Conservation (phyloP, 306 rosid species). For the Pyrus communis region DNA sequence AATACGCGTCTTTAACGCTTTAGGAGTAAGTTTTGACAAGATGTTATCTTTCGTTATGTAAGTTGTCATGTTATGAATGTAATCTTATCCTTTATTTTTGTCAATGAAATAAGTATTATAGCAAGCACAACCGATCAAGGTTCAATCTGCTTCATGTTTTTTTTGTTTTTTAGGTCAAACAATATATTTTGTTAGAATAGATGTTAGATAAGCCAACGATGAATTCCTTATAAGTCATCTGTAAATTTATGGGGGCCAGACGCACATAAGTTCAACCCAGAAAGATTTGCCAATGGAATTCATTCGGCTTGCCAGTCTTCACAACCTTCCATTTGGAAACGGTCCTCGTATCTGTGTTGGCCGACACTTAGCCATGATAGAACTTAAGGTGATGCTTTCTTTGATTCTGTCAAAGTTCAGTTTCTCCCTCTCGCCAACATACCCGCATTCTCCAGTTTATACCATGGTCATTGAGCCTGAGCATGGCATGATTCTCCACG, state of each 20-base stretch:
- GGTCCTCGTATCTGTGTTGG: conserved; percentile 52
- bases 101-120: no score
- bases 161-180: no score
- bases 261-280: conserved; percentile 50
- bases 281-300: conserved; percentile 49
- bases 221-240: no score
- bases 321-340: conserved; percentile 51
- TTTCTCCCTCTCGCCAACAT: conserved; percentile 21
- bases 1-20: no score
- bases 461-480: conserved; percentile 18
- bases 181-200: no score
- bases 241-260: conserved; percentile 51
- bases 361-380: conserved; percentile 43
- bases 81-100: no score
- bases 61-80: no score
- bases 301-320: conserved; percentile 41
- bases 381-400: conserved; percentile 45
- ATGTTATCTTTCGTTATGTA: no score
- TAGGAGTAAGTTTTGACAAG: no score
- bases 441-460: conserved; percentile 24
- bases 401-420: conserved; percentile 19
- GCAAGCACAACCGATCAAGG: no score
- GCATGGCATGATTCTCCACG: conserved; percentile 16
- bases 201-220: no score
- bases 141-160: no score